Conservation (phyloP, 371 early-diverging fungal species). For the Mucor irregularis region DNA sequence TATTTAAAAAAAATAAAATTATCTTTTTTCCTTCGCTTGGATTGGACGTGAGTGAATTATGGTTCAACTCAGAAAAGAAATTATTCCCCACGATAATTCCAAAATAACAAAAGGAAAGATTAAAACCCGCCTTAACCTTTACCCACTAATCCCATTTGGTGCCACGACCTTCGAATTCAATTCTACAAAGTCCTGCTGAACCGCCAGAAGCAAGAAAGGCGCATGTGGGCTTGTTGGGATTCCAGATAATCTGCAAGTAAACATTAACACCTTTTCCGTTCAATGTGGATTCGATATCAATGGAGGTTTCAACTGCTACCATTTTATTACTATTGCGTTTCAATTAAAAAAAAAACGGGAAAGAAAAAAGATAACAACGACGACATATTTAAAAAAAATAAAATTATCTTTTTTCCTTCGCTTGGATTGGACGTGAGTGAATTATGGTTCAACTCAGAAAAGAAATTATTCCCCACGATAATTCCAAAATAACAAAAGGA, state of each 20-base stretch:
- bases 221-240: constrained; percentile 14
- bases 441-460: background rate
- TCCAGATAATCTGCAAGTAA: constrained; percentile 19
- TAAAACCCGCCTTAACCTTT: constrained; percentile 11
- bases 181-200: constrained; percentile 27
- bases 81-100: constrained; percentile 1
- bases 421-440: background rate
- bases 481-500: background rate
- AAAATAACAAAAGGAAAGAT: background rate
- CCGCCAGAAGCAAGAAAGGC: constrained; percentile 28
- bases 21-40: no score
- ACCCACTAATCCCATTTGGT: constrained; percentile 11
- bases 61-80: constrained; percentile 2
- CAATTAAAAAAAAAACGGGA: background rate
- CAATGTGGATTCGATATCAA: background rate
- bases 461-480: constrained; percentile 1
- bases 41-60: no score
- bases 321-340: background rate
- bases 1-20: background rate
- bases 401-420: no score
- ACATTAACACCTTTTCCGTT: background rate
- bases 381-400: background rate
- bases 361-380: background rate
- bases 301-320: constrained; percentile 10
- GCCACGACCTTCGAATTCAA: constrained; percentile 30